Evolutionary conservation across 2,329 filamentous ascomycete genomes (phyloP), one percentile per base, ranked within the genome.

Genomic region (Fusarium hostae): DNA sequence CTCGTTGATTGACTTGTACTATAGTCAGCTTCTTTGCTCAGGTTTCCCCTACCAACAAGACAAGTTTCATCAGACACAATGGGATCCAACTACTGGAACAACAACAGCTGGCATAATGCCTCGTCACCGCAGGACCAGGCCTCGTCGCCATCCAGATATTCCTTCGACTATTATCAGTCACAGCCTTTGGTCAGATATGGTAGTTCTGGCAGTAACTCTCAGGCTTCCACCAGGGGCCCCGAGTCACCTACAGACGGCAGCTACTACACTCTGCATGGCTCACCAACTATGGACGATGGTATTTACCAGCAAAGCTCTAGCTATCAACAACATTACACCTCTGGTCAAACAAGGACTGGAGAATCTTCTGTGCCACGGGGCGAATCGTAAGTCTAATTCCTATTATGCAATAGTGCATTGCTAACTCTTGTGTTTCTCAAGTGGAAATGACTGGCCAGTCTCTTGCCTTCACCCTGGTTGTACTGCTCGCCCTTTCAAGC

Each of bases 401-500:
- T 37, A 39, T 45, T 24, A 26, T 39, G 18, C 30, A 10, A 28
- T n/a, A n/a, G 44, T 26, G 7, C 51, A 26, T 47, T 35, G n/a
- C 54, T 73, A 66, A 67, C 37, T 48, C 28, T 15, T 40, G 12
- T 65, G 59, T 58, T 48, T 43, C 48, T 64, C 43, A 60, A 72
- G 34, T 59, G 73, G 74, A 28, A 76, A 75, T 12, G 79, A 82
- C 68, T 79, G 77, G 66, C 79, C 80, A 44, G 79, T 82, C 57
- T 76, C 71, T 35, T 87, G 85, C 73, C 78, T 82, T 12, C 69
- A 77, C 35, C 77, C 78, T 11, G 80, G 79, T 28, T 89, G 87
- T 79, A 78, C 76, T 34, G 78, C 81, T 34, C 82, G 82, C 55
- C 80, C 81, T 3, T 89, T 89, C 76, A 83, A 82, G 74, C 84